A percentile compares a stretch with the other conserved stretches of the same genome.
These are phyloP conservation scores for Sugiyamaella americana DNA, from an alignment of 805 yeast species.

Conservation along the genomic window DNA sequence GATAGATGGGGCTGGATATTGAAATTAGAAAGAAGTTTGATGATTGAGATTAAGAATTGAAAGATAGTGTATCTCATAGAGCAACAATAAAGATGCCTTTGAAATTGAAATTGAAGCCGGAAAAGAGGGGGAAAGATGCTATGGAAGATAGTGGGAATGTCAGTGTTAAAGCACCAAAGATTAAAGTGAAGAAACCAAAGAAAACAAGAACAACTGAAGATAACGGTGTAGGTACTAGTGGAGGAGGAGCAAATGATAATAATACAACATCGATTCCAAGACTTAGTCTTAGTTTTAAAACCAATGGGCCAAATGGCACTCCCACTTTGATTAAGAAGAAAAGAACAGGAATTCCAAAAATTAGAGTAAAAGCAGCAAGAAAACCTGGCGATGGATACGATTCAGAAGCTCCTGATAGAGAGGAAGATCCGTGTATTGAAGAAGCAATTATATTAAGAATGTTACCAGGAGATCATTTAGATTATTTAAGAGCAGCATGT, in stretches of 20 bases:
- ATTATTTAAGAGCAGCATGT: conserved; percentile 65
- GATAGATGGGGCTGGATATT: too few relatives aligned
- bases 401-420: conserved; percentile 92
- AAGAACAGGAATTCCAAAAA: conserved; percentile 33
- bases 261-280: conserved; percentile 3
- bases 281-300: conserved; percentile 11
- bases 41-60: too few relatives aligned
- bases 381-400: conserved; percentile 95
- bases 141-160: not conserved
- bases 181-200: conserved; percentile 9
- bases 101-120: conserved; percentile 25
- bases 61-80: too few relatives aligned
- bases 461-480: conserved; percentile 57
- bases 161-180: conserved; percentile 7
- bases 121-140: conserved; percentile 4
- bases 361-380: conserved; percentile 54
- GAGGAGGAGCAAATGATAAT: too few relatives aligned
- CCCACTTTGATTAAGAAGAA: not conserved
- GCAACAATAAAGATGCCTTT: too few relatives aligned
- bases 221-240: too few relatives aligned
- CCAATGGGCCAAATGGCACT: not conserved
- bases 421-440: conserved; percentile 89
- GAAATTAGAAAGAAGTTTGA: too few relatives aligned
- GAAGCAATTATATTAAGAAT: conserved; percentile 79
- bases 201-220: not conserved